Conservation (phyloP, 306 rosid genomes). For the Psophocarpus tetragonolobus region DNA sequence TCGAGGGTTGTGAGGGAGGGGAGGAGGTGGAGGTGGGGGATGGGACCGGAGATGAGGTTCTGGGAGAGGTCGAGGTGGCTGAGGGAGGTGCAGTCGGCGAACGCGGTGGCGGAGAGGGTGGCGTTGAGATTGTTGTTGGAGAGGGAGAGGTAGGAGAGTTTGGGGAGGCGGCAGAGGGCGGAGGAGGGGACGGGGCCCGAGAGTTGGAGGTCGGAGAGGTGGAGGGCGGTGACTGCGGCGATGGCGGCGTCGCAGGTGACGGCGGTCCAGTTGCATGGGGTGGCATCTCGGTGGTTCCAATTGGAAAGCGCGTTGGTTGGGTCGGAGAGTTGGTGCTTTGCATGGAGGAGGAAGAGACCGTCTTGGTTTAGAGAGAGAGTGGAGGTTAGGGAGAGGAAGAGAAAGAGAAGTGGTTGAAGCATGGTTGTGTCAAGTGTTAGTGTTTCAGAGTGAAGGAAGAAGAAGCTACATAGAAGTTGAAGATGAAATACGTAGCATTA, state of each 20-base stretch:
- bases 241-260: slow-evolving; percentile 43
- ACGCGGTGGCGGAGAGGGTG: slow-evolving; percentile 31
- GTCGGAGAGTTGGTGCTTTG: slow-evolving; percentile 52
- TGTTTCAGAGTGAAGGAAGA: neutral
- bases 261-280: slow-evolving; percentile 67
- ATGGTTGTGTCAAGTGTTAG: neutral
- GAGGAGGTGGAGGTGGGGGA: slow-evolving; percentile 53
- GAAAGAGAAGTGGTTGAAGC: slow-evolving; percentile 10
- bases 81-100: slow-evolving; percentile 45
- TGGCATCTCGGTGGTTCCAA: slow-evolving; percentile 57
- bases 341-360: slow-evolving; percentile 58
- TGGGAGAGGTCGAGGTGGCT: slow-evolving; percentile 49
- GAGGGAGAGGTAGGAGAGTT: slow-evolving; percentile 56
- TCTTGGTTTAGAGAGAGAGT: slow-evolving; percentile 64
- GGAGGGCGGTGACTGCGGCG: slow-evolving; percentile 37
- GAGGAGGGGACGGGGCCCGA: slow-evolving; percentile 52
- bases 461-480: neutral
- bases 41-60: slow-evolving; percentile 52
- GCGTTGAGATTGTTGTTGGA: slow-evolving; percentile 42
- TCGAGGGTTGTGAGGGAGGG: slow-evolving; percentile 44
- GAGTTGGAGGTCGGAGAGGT: slow-evolving; percentile 32
- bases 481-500: neutral
- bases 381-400: neutral
- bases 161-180: slow-evolving; percentile 60
- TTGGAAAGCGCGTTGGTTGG: slow-evolving; percentile 40